These are phyloP conservation scores for Terfezia boudieri DNA, from an alignment of 495 filamentous ascomycete species.

Conservation along the genomic window DNA sequence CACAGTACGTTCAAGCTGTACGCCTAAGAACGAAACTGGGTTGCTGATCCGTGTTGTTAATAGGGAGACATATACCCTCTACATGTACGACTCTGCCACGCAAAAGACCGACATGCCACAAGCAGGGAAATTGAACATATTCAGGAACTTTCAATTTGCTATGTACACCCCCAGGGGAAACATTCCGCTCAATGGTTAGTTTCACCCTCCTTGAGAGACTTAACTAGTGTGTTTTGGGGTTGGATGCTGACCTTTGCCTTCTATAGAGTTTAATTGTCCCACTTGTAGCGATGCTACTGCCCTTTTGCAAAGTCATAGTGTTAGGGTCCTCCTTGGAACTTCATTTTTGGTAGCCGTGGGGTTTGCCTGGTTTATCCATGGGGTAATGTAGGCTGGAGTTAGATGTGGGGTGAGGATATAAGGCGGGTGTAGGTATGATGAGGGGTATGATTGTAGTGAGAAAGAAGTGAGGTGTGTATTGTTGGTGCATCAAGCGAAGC, in stretches of 20 bases:
- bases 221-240: no score
- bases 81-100: not conserved
- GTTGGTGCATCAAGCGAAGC: no score
- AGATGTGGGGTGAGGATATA: no score
- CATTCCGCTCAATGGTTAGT: not conserved
- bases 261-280: not conserved
- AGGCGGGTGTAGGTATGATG: no score
- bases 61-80: not conserved
- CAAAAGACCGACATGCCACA: not conserved
- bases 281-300: not conserved
- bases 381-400: not conserved
- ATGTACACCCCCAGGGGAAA: not conserved
- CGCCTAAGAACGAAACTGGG: no score
- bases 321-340: not conserved
- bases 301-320: not conserved
- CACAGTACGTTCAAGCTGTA: no score
- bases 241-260: not conserved
- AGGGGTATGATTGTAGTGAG: no score
- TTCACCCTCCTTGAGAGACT: not conserved
- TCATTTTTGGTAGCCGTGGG: not conserved
- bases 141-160: not conserved
- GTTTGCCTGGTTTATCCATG: not conserved
- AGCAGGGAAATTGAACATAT: not conserved
- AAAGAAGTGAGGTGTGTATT: no score
- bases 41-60: not conserved